phyloP scores from a whole-genome alignment of 257 asterid species.

The Hygrophila difformis region DNA sequence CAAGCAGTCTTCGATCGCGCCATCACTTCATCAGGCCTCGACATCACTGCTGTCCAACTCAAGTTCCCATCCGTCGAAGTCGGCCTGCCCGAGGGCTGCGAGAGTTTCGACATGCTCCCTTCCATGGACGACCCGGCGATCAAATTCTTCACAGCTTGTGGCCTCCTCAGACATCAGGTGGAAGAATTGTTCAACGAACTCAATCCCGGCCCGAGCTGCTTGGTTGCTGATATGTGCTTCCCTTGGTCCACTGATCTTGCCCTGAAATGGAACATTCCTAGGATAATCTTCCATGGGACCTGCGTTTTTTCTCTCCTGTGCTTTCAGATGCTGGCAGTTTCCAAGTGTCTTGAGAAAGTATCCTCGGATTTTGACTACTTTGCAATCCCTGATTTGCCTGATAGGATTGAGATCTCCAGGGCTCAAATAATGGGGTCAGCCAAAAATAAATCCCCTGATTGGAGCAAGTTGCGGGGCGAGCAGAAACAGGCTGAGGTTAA shows the following conservation, averaged over 20 bases:
- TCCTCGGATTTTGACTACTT: conserved; percentile 22
- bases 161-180: conserved; percentile 25
- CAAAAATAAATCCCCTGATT: background rate
- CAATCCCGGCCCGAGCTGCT: conserved; percentile 31
- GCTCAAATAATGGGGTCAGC: conserved; percentile 3
- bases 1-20: conserved; percentile 19
- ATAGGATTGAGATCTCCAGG: conserved; percentile 33
- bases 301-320: conserved; percentile 29
- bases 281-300: conserved; percentile 36
- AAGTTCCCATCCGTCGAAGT: conserved; percentile 30
- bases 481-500: background rate
- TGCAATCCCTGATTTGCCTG: conserved; percentile 37
- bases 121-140: conserved; percentile 3
- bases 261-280: conserved; percentile 27
- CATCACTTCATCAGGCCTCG: conserved; percentile 16
- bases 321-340: background rate
- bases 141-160: conserved; percentile 27
- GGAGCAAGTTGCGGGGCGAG: background rate
- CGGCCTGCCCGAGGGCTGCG: conserved; percentile 46
- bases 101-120: conserved; percentile 34
- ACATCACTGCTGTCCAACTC: conserved; percentile 20
- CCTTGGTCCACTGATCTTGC: conserved; percentile 3
- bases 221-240: conserved; percentile 14
- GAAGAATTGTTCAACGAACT: conserved; percentile 23
- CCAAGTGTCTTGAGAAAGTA: background rate